Evolutionary conservation across 371 early-diverging fungal genomes (phyloP), one percentile per base, ranked within the genome.

Genomic region (Haplosporangium sp.): DNA sequence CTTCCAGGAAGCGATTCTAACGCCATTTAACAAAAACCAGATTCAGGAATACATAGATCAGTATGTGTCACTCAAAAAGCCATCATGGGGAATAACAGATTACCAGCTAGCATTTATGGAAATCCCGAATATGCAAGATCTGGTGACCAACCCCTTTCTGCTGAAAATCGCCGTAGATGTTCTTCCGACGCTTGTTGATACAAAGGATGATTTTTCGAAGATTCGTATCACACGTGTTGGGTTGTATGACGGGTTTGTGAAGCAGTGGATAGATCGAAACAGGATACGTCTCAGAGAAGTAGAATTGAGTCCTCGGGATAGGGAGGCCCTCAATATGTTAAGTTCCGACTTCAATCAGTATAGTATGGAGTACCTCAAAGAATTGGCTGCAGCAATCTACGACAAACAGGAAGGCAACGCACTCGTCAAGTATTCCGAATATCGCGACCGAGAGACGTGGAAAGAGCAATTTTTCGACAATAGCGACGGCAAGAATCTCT

Each of bases 121-220:
- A 4, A 55, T 72, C 15, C 57, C 61, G 38, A 61, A 62, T 3
- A 5, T 72, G n/a, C 47, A 44, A 47, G 67, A 61, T 6, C 58
- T 72, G n/a, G 63, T 72, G 15, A 52, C 5, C 34, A 72, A 65
- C 6, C 72, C 72, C 0, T 72, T 66, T 34, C 61, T 72, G n/a
- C 44, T 72, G n/a, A 56, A 15, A 1, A 17, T 72, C 3, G 13
- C 61, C 5, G 35, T 72, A n/a, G 61, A 53, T 35, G 40, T 59
- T 0, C 44, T 71, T 0, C 65, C 71, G 5, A 11, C n/a, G n/a
- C 10, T 71, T 9, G 45, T 62, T 2, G 8, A 38, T 8, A 3
- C n/a, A 5, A 39, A 37, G 2, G 3, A 8, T 0, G 55, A 56
- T 13, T 40, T 61, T 19, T 52, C 65, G 0, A 5, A 7, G 0